A percentile compares a stretch with the other conserved stretches of the same genome.
phyloP scores from a whole-genome alignment of 2,329 filamentous ascomycete genomes.

The Alternaria rosae region DNA sequence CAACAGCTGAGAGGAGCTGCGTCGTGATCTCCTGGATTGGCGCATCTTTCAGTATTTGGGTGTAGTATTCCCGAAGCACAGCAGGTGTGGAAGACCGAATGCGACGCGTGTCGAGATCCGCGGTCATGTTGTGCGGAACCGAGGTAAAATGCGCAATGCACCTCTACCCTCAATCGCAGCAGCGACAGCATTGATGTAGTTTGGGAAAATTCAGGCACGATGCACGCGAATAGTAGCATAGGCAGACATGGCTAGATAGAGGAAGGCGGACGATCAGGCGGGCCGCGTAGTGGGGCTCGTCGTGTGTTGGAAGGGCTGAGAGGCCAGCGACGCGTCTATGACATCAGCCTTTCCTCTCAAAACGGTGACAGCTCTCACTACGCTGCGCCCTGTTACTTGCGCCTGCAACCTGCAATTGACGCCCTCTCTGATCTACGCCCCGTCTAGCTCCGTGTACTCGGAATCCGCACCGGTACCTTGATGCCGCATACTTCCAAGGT shows the following conservation, averaged over 20 bases:
- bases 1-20: slow-evolving; percentile 18
- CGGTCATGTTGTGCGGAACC: slow-evolving; percentile 4
- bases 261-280: slow-evolving; percentile 1
- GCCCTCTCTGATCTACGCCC: not conserved
- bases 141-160: not conserved
- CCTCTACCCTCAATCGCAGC: not conserved
- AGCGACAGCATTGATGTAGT: not conserved
- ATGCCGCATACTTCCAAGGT: not conserved
- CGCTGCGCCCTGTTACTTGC: not conserved
- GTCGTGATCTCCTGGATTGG: slow-evolving; percentile 9
- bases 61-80: slow-evolving; percentile 18
- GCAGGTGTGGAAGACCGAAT: slow-evolving; percentile 9
- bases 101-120: slow-evolving; percentile 6
- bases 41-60: not conserved
- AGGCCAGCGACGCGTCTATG: not conserved
- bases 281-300: not conserved
- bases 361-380: not conserved
- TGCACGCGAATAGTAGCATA: not conserved
- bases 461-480: not conserved
- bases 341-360: not conserved
- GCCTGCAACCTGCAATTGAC: not conserved
- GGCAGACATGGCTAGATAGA: not conserved
- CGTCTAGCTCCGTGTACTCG: not conserved
- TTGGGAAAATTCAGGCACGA: not conserved
- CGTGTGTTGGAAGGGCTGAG: not conserved